Conservation (phyloP, 2,329 filamentous ascomycete genomes). For the Aspergillus brunneoviolaceus region DNA sequence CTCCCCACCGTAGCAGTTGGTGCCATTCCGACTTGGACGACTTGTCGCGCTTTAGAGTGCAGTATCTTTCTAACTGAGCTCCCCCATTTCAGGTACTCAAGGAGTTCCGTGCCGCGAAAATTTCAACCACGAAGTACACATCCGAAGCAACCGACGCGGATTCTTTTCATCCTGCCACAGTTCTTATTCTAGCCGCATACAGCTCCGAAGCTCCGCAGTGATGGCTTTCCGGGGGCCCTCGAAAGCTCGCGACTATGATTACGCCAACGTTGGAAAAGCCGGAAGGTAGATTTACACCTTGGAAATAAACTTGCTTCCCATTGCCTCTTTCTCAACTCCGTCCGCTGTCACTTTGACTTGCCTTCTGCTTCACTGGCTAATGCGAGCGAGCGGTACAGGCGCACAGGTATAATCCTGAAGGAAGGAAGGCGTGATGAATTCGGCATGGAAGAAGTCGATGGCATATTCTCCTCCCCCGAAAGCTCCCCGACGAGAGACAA, state of each 20-base stretch:
- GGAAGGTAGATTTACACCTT: conserved; percentile 42
- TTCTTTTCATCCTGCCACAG: background rate
- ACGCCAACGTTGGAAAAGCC: conserved; percentile 48
- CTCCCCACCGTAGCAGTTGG: conserved; percentile 22
- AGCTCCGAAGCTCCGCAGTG: conserved; percentile 18
- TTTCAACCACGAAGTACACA: background rate
- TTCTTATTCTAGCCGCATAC: conserved; percentile 5
- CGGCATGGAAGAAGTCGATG: conserved; percentile 84
- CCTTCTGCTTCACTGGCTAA: conserved; percentile 14
- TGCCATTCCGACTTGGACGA: background rate
- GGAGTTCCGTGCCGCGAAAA: background rate
- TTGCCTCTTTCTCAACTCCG: conserved; percentile 3
- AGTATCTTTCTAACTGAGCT: background rate
- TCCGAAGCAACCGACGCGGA: background rate
- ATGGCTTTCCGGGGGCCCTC: conserved; percentile 42
- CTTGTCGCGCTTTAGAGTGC: background rate
- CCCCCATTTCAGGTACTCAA: background rate
- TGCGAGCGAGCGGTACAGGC: conserved; percentile 54
- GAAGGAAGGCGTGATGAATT: conserved; percentile 85
- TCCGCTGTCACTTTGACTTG: background rate
- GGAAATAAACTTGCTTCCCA: background rate
- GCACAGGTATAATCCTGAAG: conserved; percentile 81
- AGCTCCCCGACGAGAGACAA: conserved; percentile 51
- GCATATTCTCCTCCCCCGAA: conserved; percentile 84
- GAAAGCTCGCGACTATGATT: conserved; percentile 49